A percentile compares a stretch with the other conserved stretches of the same genome.
phyloP scores from a whole-genome alignment of 192 early-diverging fungal genomes.

The Linnemannia elongata region DNA sequence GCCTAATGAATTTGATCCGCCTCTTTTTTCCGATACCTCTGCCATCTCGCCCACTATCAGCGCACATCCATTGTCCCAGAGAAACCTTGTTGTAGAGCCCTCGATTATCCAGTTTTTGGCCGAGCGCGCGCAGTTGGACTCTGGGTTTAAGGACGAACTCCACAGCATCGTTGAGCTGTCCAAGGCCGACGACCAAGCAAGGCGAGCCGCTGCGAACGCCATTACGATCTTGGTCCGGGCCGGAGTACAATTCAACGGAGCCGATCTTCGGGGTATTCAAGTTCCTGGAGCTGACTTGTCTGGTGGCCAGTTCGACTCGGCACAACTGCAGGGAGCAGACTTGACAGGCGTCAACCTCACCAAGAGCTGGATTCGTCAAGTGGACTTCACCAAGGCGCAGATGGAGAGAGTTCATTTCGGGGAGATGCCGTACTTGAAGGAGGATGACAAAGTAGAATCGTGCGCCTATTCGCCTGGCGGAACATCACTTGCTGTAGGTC shows the following conservation, averaged over 20 bases:
- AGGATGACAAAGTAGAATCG: background rate
- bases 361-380: constrained; percentile 4
- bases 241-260: constrained; percentile 4
- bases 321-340: background rate
- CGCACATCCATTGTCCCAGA: background rate
- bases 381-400: background rate
- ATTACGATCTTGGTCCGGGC: constrained; percentile 18
- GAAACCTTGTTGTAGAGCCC: background rate
- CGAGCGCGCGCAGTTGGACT: background rate
- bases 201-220: constrained; percentile 7
- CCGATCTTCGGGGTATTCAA: constrained; percentile 9
- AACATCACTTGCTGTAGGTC: background rate
- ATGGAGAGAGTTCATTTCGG: constrained; percentile 16
- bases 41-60: too few relatives aligned
- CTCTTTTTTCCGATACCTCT: background rate
- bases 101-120: background rate
- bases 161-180: background rate
- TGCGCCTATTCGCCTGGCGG: constrained; percentile 4
- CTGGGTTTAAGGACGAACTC: background rate
- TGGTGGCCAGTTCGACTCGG: constrained; percentile 8
- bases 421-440: constrained; percentile 10
- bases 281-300: constrained; percentile 21
- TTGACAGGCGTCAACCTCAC: background rate
- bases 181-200: background rate
- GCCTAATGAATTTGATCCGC: background rate